Evolutionary conservation across 148 eudicot species (phyloP).

Genomic region (Fagopyrum homotropicum): DNA sequence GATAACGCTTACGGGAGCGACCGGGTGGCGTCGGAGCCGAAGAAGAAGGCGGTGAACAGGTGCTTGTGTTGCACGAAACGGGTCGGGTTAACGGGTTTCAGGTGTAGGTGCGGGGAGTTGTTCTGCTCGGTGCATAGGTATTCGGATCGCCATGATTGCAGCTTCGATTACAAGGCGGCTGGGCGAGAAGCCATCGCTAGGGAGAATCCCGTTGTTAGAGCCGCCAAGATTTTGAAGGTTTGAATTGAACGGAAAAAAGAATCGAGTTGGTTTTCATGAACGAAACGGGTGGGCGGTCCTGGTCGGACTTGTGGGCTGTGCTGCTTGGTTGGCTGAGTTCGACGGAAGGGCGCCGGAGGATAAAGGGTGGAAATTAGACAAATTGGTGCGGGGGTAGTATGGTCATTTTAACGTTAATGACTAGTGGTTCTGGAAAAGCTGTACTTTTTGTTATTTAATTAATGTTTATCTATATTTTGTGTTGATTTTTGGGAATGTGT

Average conservation of each 20-base stretch:
- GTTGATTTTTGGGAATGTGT: constrained; percentile 1
- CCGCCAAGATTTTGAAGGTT: constrained; percentile 32
- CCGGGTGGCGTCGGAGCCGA: background rate
- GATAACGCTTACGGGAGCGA: background rate
- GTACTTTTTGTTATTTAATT: background rate
- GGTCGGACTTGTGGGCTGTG: background rate
- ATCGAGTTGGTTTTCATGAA: background rate
- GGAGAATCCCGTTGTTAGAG: constrained; percentile 53
- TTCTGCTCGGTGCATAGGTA: constrained; percentile 65
- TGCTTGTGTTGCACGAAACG: constrained; percentile 55
- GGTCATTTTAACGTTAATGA: background rate
- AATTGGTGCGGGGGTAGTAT: background rate
- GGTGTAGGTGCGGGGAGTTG: constrained; percentile 51
- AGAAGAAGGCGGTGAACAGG: constrained; percentile 20
- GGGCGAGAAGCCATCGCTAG: constrained; percentile 58
- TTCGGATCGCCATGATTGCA: constrained; percentile 59
- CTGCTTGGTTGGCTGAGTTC: background rate
- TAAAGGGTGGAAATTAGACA: background rate
- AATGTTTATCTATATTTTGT: background rate
- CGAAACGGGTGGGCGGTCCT: background rate
- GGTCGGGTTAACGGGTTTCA: constrained; percentile 66
- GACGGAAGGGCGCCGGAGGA: background rate
- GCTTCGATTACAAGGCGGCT: constrained; percentile 52
- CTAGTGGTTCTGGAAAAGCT: background rate
- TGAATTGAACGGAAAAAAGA: background rate